Percentiles rank a stretch among this genome's conserved stretches.
These are phyloP conservation scores for Datisca glomerata DNA, from an alignment of 306 rosid genomes.

Conservation along the genomic window DNA sequence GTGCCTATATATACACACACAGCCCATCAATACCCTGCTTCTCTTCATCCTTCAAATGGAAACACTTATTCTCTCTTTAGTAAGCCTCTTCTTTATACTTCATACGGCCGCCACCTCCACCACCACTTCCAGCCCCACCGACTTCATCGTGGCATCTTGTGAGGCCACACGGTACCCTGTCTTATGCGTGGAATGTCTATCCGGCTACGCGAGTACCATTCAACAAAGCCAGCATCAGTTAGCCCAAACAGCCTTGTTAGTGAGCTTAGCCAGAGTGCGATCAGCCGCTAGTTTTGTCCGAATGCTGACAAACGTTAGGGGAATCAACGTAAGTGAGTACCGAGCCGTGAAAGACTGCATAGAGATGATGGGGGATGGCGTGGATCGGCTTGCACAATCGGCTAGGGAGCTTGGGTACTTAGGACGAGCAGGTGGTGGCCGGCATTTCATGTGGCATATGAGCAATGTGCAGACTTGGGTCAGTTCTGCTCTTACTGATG, in stretches of 20 bases:
- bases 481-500: conserved; percentile 67
- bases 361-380: neutral
- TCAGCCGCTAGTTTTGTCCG: neutral
- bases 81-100: too few relatives aligned
- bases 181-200: neutral
- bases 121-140: neutral
- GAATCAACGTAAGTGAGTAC: neutral
- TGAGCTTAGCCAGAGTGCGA: neutral
- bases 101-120: too few relatives aligned
- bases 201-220: neutral
- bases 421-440: neutral
- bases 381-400: neutral
- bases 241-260: neutral
- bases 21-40: too few relatives aligned
- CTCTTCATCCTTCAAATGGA: too few relatives aligned
- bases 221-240: neutral
- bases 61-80: too few relatives aligned
- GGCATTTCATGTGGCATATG: neutral
- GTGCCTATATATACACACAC: too few relatives aligned
- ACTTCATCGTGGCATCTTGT: neutral
- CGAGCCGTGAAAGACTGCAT: neutral
- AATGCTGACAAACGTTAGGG: neutral
- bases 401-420: neutral
- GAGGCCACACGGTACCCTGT: neutral
- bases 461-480: conserved; percentile 61